These are phyloP conservation scores for Clavispora santaluciae DNA, from an alignment of 805 yeast genomes.

Conservation along the genomic window DNA sequence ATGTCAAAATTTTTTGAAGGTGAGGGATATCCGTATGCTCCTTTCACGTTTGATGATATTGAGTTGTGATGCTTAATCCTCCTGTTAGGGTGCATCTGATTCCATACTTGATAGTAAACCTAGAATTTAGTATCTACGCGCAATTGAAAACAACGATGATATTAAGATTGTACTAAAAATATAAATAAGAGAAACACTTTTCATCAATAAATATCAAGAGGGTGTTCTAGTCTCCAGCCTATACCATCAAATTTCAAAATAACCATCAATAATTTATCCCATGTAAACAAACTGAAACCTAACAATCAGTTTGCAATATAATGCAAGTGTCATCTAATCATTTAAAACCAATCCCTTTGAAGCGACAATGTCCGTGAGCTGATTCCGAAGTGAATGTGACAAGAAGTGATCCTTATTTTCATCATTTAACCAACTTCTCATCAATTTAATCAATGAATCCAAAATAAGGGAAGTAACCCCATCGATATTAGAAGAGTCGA, in stretches of 20 bases:
- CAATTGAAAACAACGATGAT: neutral
- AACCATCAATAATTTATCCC: neutral
- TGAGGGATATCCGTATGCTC: constrained; percentile 65
- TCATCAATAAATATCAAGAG: neutral
- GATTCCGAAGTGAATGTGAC: constrained; percentile 20
- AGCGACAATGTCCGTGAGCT: constrained; percentile 27
- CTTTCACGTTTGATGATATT: constrained; percentile 45
- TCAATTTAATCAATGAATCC: constrained; percentile 23
- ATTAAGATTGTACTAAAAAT: neutral
- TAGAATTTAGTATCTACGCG: neutral
- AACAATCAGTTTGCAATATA: neutral
- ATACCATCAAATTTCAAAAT: neutral
- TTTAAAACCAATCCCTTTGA: constrained; percentile 29
- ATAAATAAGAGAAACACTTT: neutral
- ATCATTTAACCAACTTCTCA: constrained; percentile 30
- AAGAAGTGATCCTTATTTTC: constrained; percentile 15
- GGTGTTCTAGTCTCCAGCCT: neutral
- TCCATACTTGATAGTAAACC: no score
- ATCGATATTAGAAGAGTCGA: neutral
- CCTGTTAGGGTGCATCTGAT: no score
- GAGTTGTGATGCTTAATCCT: no score
- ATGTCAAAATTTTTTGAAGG: constrained; percentile 79
- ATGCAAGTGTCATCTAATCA: constrained; percentile 12
- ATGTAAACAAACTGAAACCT: neutral
- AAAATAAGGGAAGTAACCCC: constrained; percentile 9